These are phyloP conservation scores for Penicillium sp. DNA, from an alignment of 2,329 filamentous ascomycete species.

Conservation along the genomic window DNA sequence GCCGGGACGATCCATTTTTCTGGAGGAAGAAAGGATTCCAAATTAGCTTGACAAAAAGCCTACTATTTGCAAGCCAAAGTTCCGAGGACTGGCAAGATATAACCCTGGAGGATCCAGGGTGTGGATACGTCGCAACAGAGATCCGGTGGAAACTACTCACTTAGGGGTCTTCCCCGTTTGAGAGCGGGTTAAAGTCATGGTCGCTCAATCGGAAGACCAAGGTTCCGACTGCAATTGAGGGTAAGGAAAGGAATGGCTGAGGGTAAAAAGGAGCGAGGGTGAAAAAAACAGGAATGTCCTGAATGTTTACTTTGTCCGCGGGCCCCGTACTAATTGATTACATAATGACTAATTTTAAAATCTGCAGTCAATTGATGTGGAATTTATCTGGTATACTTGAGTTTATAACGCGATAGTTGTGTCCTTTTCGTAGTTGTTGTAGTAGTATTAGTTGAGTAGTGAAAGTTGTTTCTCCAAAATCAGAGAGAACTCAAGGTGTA, in stretches of 20 bases:
- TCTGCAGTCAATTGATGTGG: too few species aligned
- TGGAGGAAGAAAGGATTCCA: conserved; percentile 27
- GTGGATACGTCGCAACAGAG: conserved; percentile 16
- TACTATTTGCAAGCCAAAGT: neutral
- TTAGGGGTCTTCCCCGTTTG: conserved; percentile 54
- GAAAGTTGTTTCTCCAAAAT: neutral
- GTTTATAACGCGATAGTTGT: neutral
- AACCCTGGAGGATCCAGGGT: conserved; percentile 11
- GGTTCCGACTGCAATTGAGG: conserved; percentile 18
- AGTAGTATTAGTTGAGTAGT: neutral
- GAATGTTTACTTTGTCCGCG: conserved; percentile 18
- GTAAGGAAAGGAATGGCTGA: neutral
- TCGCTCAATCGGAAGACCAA: conserved; percentile 21
- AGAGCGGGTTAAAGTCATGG: conserved; percentile 52
- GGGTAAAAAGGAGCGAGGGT: conserved; percentile 11
- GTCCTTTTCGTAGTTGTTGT: neutral
- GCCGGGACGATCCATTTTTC: conserved; percentile 53
- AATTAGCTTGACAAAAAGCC: conserved; percentile 7
- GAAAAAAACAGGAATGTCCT: conserved; percentile 13
- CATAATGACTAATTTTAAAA: conserved; percentile 3
- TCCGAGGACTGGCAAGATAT: conserved; percentile 12
- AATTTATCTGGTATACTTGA: neutral
- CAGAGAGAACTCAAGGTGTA: neutral
- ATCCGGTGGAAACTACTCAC: conserved; percentile 39
- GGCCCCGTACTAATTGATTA: conserved; percentile 1